Conservation (phyloP, 2,329 filamentous ascomycete genomes). For the Polytolypa hystricis region DNA sequence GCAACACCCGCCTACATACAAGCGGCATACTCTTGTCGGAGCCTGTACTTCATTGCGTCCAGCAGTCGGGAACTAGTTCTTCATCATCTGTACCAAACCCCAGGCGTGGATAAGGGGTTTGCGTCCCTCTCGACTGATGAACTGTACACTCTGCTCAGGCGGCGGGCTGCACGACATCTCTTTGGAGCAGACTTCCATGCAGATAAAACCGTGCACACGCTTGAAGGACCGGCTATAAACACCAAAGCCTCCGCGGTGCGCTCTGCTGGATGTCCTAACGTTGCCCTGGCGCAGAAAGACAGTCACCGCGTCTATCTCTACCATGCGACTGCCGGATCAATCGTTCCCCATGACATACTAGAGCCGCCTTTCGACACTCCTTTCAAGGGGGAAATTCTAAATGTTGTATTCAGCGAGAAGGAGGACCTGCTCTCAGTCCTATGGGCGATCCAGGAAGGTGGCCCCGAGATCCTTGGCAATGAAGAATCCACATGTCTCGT, state of each 20-base stretch:
- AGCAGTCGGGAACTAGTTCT: slow-evolving; percentile 25
- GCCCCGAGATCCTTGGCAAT: slow-evolving; percentile 16
- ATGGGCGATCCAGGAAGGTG: slow-evolving; percentile 25
- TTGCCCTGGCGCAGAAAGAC: slow-evolving; percentile 22
- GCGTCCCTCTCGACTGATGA: slow-evolving; percentile 11
- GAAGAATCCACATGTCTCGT: slow-evolving; percentile 19
- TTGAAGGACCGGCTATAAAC: slow-evolving; percentile 20
- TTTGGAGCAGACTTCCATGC: slow-evolving; percentile 27
- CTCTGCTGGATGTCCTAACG: slow-evolving; percentile 8
- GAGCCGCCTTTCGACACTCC: slow-evolving; percentile 15
- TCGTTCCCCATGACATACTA: slow-evolving; percentile 13
- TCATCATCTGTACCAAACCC: slow-evolving; percentile 25
- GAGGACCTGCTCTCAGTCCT: slow-evolving; percentile 18
- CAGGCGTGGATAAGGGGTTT: slow-evolving; percentile 19
- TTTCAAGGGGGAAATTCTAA: slow-evolving; percentile 23
- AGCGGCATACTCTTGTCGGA: slow-evolving; percentile 25
- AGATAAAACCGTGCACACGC: slow-evolving; percentile 19
- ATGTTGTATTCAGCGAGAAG: slow-evolving; percentile 17
- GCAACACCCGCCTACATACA: slow-evolving; percentile 29
- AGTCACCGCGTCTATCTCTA: slow-evolving; percentile 21
- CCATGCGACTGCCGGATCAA: slow-evolving; percentile 11
- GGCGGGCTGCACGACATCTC: slow-evolving; percentile 21
- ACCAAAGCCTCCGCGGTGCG: slow-evolving; percentile 21
- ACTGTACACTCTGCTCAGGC: slow-evolving; percentile 24
- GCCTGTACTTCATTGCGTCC: slow-evolving; percentile 25